These are phyloP conservation scores for Didymosphaeria variabile DNA, from an alignment of 2,329 filamentous ascomycete genomes.

Conservation along the genomic window DNA sequence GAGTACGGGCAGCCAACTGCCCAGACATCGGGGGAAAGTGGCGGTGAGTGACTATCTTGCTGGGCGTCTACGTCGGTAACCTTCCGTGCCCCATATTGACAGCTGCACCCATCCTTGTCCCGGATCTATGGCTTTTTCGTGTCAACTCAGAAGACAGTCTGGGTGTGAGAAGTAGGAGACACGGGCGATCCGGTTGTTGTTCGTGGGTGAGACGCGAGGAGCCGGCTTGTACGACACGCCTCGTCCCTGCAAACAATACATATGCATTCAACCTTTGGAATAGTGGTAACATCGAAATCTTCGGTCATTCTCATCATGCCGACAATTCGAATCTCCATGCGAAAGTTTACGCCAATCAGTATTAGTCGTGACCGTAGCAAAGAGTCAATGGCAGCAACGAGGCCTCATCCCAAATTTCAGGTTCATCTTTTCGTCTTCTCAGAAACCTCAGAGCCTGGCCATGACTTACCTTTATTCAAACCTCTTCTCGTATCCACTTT, in stretches of 20 bases:
- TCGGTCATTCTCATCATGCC: background rate
- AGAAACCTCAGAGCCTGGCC: background rate
- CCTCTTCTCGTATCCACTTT: background rate
- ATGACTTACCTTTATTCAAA: too few species aligned
- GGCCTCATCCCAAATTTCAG: too few species aligned
- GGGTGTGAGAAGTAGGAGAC: background rate
- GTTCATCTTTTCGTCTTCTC: background rate
- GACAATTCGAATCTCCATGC: background rate
- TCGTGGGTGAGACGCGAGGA: background rate
- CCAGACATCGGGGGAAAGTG: background rate
- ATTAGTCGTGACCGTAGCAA: too few species aligned
- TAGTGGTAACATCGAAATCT: background rate
- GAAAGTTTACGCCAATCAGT: too few species aligned
- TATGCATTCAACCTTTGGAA: background rate
- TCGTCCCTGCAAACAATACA: background rate
- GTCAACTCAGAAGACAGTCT: background rate
- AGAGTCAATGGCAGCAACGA: too few species aligned
- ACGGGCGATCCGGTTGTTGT: background rate
- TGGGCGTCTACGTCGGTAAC: conserved; percentile 6
- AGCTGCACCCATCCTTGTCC: background rate
- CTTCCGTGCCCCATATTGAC: conserved; percentile 14
- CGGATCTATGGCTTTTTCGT: background rate
- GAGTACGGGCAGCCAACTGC: background rate
- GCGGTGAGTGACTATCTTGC: conserved; percentile 2
- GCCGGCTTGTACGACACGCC: conserved; percentile 1